A percentile compares a stretch with the other conserved stretches of the same genome.
phyloP scores from a whole-genome alignment of 2,329 filamentous ascomycete genomes.

The Paracorniculantispora psalliotae region DNA sequence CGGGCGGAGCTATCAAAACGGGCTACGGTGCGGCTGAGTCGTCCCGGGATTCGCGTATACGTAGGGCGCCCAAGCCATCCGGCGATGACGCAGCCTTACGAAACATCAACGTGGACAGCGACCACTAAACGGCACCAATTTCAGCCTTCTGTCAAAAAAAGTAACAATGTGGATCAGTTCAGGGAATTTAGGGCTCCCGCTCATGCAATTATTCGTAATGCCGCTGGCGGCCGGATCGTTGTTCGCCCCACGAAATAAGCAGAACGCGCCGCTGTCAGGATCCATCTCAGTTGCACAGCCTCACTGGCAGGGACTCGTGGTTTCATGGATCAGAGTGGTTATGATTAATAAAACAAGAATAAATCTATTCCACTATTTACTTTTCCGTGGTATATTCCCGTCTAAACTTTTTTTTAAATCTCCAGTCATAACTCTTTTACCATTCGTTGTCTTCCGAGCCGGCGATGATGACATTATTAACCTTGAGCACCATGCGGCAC shows the following conservation, averaged over 20 bases:
- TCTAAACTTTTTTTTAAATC: constrained; percentile 1
- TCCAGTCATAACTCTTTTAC: constrained; percentile 17
- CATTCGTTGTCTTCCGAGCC: constrained; percentile 82
- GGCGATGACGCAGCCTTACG: constrained; percentile 12
- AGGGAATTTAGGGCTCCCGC: constrained; percentile 7
- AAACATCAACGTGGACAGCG: background rate
- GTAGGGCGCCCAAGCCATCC: background rate
- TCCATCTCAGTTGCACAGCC: constrained; percentile 3
- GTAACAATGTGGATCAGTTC: constrained; percentile 3
- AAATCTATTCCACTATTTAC: constrained; percentile 11
- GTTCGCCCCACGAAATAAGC: background rate
- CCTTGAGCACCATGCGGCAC: constrained; percentile 96
- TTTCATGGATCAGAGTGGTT: background rate
- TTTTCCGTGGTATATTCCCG: constrained; percentile 15
- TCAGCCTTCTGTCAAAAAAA: constrained; percentile 3
- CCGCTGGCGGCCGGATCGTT: background rate
- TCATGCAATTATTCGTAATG: constrained; percentile 4
- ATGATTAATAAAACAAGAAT: constrained; percentile 3
- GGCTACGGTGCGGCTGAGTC: constrained; percentile 7
- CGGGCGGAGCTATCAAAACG: background rate
- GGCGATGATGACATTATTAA: constrained; percentile 93
- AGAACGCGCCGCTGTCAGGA: background rate
- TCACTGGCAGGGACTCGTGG: constrained; percentile 1
- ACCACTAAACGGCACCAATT: background rate
- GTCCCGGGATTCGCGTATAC: background rate